Conservation (phyloP, 2,329 filamentous ascomycete species). For the Ophiostoma sp. region DNA sequence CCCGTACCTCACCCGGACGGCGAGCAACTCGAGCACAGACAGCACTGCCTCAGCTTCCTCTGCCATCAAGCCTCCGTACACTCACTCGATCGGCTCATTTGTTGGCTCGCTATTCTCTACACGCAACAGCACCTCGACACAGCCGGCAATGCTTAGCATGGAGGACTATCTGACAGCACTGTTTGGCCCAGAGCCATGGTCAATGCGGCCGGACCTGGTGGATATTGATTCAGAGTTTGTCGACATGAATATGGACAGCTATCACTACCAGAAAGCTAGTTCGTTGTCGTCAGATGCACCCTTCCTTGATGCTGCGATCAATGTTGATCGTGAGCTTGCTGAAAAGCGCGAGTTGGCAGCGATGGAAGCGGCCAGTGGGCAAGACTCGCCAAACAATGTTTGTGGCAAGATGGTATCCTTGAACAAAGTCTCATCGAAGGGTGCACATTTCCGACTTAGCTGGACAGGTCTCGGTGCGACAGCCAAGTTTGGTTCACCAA, state of each 20-base stretch:
- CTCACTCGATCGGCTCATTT: neutral
- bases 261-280: neutral
- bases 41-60: neutral
- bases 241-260: neutral
- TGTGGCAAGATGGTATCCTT: slow-evolving; percentile 22
- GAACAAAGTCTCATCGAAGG: slow-evolving; percentile 21
- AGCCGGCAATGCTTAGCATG: slow-evolving; percentile 26
- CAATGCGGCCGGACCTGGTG: slow-evolving; percentile 22
- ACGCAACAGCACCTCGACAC: slow-evolving; percentile 11
- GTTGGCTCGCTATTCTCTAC: neutral
- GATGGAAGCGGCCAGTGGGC: slow-evolving; percentile 28
- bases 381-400: slow-evolving; percentile 17
- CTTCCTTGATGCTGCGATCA: slow-evolving; percentile 35
- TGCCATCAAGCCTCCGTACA: neutral
- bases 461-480: slow-evolving; percentile 39
- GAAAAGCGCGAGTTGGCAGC: slow-evolving; percentile 41
- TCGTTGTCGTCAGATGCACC: slow-evolving; percentile 25
- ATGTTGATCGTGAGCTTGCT: slow-evolving; percentile 38
- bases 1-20: slow-evolving; percentile 17
- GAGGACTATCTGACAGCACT: slow-evolving; percentile 37
- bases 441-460: slow-evolving; percentile 35
- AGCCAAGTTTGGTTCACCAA: slow-evolving; percentile 25
- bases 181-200: slow-evolving; percentile 32
- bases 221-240: slow-evolving; percentile 4
- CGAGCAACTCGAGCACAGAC: slow-evolving; percentile 4